Evolutionary conservation across 1,139 yeast species (phyloP).

Genomic region (Saccharomyces uvarum): DNA sequence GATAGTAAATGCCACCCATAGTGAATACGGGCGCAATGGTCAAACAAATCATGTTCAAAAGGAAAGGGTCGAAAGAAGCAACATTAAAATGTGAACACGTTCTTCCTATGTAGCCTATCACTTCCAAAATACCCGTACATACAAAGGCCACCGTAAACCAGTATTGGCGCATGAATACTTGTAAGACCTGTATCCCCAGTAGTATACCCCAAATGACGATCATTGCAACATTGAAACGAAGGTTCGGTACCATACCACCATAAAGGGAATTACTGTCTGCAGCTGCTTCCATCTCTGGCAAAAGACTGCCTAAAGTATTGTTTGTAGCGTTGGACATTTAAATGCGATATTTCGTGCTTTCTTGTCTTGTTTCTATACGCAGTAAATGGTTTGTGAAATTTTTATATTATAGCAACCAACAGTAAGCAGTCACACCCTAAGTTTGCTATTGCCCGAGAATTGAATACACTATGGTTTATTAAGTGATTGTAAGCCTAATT

Average conservation of each 20-base stretch:
- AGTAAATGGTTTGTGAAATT: background rate
- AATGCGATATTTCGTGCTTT: background rate
- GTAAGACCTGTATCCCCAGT: constrained; percentile 38
- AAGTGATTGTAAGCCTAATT: background rate
- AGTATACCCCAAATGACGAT: constrained; percentile 42
- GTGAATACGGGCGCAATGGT: constrained; percentile 84
- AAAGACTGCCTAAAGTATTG: constrained; percentile 1
- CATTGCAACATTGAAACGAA: constrained; percentile 40
- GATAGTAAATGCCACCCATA: constrained; percentile 80
- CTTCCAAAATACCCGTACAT: constrained; percentile 56
- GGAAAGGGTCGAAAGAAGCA: constrained; percentile 38
- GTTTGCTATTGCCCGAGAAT: background rate
- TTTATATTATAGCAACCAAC: background rate
- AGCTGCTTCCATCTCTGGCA: background rate
- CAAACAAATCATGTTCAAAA: constrained; percentile 61
- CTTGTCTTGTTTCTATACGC: no score
- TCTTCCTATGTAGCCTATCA: constrained; percentile 66
- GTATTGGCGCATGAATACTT: constrained; percentile 50
- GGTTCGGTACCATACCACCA: constrained; percentile 26
- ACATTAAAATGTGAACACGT: constrained; percentile 39
- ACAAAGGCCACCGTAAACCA: constrained; percentile 65
- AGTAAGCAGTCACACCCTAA: background rate
- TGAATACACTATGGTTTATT: background rate
- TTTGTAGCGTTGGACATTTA: constrained; percentile 1
- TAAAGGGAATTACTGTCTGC: constrained; percentile 13